These are phyloP conservation scores for Hypoxylon sp. DNA, from an alignment of 2,329 filamentous ascomycete genomes.

Conservation along the genomic window DNA sequence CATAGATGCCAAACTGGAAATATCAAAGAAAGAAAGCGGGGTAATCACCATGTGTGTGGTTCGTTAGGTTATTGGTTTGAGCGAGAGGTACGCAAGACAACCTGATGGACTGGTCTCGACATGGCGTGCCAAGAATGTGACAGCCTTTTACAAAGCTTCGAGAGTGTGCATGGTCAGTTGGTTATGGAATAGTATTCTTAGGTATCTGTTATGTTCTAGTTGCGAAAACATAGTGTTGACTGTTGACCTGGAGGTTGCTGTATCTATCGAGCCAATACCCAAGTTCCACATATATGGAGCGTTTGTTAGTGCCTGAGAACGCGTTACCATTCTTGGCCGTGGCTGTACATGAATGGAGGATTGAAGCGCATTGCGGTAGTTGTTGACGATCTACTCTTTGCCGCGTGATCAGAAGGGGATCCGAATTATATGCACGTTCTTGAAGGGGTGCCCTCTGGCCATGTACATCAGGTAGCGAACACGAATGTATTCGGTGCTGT, in stretches of 20 bases:
- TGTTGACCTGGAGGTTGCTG: slow-evolving; percentile 14
- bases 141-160: slow-evolving; percentile 18
- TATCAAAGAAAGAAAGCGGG: slow-evolving; percentile 33
- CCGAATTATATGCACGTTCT: slow-evolving; percentile 16
- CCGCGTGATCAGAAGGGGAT: slow-evolving; percentile 34
- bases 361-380: slow-evolving; percentile 27
- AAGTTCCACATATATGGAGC: slow-evolving; percentile 37
- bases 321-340: slow-evolving; percentile 23
- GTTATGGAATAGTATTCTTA: slow-evolving; percentile 4
- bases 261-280: slow-evolving; percentile 34
- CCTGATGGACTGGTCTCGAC: slow-evolving; percentile 39
- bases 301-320: slow-evolving; percentile 21
- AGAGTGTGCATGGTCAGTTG: slow-evolving; percentile 7
- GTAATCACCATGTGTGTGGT: slow-evolving; percentile 27
- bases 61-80: slow-evolving; percentile 26
- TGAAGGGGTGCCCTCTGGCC: slow-evolving; percentile 13
- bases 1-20: slow-evolving; percentile 9
- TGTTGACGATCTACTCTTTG: slow-evolving; percentile 27
- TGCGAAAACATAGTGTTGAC: background rate
- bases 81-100: slow-evolving; percentile 13
- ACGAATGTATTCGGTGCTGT: slow-evolving; percentile 23
- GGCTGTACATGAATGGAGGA: slow-evolving; percentile 19
- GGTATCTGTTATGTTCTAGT: slow-evolving; percentile 4
- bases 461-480: slow-evolving; percentile 16
- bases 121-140: slow-evolving; percentile 37